These are phyloP conservation scores for Colletotrichum graminicola DNA, from an alignment of 2,329 filamentous ascomycete species.

Conservation along the genomic window DNA sequence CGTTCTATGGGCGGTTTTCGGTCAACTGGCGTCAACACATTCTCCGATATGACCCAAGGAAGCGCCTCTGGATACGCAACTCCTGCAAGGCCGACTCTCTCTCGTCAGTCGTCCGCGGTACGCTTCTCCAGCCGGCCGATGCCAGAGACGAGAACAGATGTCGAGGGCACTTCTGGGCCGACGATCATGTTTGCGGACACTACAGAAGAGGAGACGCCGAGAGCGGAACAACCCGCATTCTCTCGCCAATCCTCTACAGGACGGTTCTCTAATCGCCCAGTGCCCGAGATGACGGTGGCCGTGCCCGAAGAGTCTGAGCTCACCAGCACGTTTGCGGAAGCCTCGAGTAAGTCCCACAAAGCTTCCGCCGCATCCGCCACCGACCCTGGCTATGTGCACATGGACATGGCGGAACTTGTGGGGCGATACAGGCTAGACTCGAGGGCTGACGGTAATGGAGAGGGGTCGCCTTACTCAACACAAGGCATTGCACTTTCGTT, in stretches of 20 bases:
- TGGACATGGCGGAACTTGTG: conserved; percentile 60
- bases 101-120: conserved; percentile 65
- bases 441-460: conserved; percentile 43
- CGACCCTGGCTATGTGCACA: conserved; percentile 51
- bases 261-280: conserved; percentile 72
- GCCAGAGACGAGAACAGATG: conserved; percentile 75
- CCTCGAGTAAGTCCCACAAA: conserved; percentile 54
- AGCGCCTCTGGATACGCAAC: conserved; percentile 41
- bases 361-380: conserved; percentile 52
- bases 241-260: conserved; percentile 63
- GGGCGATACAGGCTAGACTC: conserved; percentile 53
- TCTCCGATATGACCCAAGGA: conserved; percentile 15
- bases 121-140: conserved; percentile 81
- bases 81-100: conserved; percentile 59
- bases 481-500: conserved; percentile 80
- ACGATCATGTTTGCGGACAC: conserved; percentile 80
- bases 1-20: conserved; percentile 35
- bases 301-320: conserved; percentile 66
- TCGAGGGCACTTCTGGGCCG: conserved; percentile 74
- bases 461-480: conserved; percentile 64
- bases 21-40: conserved; percentile 33
- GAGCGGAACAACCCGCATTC: conserved; percentile 53
- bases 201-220: conserved; percentile 47
- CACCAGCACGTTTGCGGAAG: conserved; percentile 73
- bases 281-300: conserved; percentile 71